Evolutionary conservation across 2,329 filamentous ascomycete genomes (phyloP), one percentile per base, ranked within the genome.

Genomic region (Thelonectria blattea): DNA sequence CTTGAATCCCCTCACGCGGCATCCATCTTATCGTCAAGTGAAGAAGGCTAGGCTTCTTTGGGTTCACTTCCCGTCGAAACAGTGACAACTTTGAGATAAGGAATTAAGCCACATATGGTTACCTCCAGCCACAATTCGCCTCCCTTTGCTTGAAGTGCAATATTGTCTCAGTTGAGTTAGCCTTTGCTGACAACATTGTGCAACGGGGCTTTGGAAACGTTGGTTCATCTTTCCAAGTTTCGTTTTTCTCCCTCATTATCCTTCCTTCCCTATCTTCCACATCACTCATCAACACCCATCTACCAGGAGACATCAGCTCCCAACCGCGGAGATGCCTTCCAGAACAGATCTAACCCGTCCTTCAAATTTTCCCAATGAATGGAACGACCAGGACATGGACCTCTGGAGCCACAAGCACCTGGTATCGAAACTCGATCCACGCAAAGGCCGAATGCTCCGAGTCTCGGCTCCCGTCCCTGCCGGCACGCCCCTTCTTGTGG

Each of bases 401-500:
- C 66, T 71, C 52, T 69, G 68, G 10, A 60, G 66, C 5, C 65
- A 72, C 43, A 65, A 68, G 34, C 57, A 65, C 32, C 46, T 72
- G 20, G 41, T 56, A 8, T 69, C 70, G 42, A 67, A 66, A 27
- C 60, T 56, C 24, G 69, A 72, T 42, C 66, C 68, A 14, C 61
- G 48, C 58, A 72, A 71, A 34, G 71, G 71, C 5, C 62, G 71
- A 48, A 37, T 72, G 8, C 63, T 73, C 27, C 68, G 71, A 24
- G 67, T 61, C 27, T 65, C 65, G 3, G 62, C 60, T 27, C 27
- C 66, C 3, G 61, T 73, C 3, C 58, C 61, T 45, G 67, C 62
- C 37, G 71, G 71, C 48, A 72, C 71, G 18, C 47, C 70, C 22
- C 62, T 73, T 17, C 68, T 73, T 37, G 52, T 69, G 54, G 71